Evolutionary conservation across 371 early-diverging fungal species (phyloP), one percentile per base, ranked within the genome.

Genomic region (Mortierella sp.): DNA sequence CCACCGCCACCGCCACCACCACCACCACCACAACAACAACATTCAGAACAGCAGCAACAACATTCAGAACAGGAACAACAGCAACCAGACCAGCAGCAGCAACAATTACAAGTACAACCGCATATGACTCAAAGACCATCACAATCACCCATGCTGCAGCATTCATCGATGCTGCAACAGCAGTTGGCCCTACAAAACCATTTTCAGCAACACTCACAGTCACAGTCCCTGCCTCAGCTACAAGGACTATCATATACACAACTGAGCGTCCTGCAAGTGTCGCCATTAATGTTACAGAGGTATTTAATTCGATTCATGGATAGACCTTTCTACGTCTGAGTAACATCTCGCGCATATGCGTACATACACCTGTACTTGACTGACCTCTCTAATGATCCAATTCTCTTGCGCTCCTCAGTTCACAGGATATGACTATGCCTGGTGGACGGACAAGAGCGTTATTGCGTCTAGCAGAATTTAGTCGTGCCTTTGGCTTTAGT

Each of bases 381-480:
- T 20, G 49, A 49, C 5, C 30, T 45, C 45, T 22, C 10, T 3
- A 39, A 14, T 28, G 5, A 9, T 37, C 22, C 35, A 14, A 16
- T 18, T 39, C 5, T 20, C 51, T 12, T 11, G 20, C 49, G 49
- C 16, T 20, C 49, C 30, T 35, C 45, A 62, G 61, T 20, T 26
- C 14, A 5, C 61, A 22, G 22, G 63, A 66, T 26, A 28, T 20
- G 24, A 37, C 32, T 11, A 37, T 66, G 14, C 60, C 72, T 18
- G 78, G 72, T 5, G 73, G 68, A 5, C 52, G 64, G 18, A 54
- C 64, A 12, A 72, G 51, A 61, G 78, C 69, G 6, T 62, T 72
- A 5, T 37, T 71, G 37, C 64, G 66, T 28, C 6, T 77, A 5
- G n/a, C 43, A 20, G 78, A 77, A 68, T 77, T 68, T 37, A 43